Evolutionary conservation across 139 green algal species (phyloP).

Genomic region (Volvox africanus): DNA sequence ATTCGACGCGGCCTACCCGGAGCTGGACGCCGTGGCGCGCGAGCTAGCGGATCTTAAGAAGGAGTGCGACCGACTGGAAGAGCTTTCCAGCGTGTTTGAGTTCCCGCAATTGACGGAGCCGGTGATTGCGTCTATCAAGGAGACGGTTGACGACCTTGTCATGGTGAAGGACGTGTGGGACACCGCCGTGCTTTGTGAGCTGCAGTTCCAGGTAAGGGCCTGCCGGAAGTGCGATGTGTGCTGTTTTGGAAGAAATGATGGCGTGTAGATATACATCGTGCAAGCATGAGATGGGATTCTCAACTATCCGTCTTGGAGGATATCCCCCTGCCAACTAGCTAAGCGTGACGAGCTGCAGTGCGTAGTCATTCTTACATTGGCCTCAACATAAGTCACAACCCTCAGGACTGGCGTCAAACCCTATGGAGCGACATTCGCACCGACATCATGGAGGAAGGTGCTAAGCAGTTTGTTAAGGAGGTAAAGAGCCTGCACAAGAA

Average conservation of each 20-base stretch:
- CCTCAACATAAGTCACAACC: neutral
- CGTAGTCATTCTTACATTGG: no score
- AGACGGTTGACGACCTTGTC: slow-evolving; percentile 73
- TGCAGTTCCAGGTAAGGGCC: slow-evolving; percentile 70
- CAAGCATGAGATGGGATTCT: no score
- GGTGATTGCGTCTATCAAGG: slow-evolving; percentile 54
- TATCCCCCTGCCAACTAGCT: no score
- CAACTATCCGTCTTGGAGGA: no score
- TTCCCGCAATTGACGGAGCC: slow-evolving; percentile 73
- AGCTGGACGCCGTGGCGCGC: slow-evolving; percentile 73
- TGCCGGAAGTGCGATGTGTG: neutral
- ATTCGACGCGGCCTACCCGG: slow-evolving; percentile 67
- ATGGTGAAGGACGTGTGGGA: slow-evolving; percentile 89
- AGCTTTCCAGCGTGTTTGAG: slow-evolving; percentile 89
- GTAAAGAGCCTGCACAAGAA: slow-evolving; percentile 74
- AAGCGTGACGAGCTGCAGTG: no score
- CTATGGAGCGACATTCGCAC: slow-evolving; percentile 86
- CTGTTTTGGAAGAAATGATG: neutral
- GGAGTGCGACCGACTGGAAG: slow-evolving; percentile 63
- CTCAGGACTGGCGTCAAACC: slow-evolving; percentile 74
- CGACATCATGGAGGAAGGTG: slow-evolving; percentile 87
- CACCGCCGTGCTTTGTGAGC: slow-evolving; percentile 75
- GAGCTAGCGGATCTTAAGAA: slow-evolving; percentile 66
- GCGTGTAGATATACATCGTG: no score
- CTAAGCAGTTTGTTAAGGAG: slow-evolving; percentile 91